Evolutionary conservation across 768 basidiomycete genomes (phyloP).

Genomic region (Hemileccinum impolitum): DNA sequence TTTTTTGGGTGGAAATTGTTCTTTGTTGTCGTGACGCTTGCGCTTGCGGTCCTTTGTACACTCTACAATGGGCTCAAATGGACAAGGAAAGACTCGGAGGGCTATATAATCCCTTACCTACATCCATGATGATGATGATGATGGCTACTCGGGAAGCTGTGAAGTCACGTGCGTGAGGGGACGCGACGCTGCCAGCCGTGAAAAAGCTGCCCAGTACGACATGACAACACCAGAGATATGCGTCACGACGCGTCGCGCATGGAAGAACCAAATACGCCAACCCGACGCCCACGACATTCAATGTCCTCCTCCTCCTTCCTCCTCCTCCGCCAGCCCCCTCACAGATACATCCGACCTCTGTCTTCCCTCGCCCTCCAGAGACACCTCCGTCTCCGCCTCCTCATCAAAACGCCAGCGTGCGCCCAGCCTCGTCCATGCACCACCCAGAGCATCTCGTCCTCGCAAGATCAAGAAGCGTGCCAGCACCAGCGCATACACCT

Average conservation of each 20-base stretch:
- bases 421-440: too few relatives aligned
- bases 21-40: constrained; percentile 13
- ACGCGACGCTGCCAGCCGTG: constrained; percentile 21
- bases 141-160: too few relatives aligned
- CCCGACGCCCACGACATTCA: constrained; percentile 7
- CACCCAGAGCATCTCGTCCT: constrained; percentile 7
- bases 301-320: constrained; percentile 17
- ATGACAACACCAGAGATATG: constrained; percentile 21
- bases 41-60: constrained; percentile 25
- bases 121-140: too few relatives aligned
- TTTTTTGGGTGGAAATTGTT: constrained; percentile 18
- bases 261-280: constrained; percentile 23
- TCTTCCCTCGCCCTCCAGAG: constrained; percentile 15
- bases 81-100: too few relatives aligned
- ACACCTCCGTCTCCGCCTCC: constrained; percentile 22
- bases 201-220: not conserved
- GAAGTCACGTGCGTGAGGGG: constrained; percentile 11
- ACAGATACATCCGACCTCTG: constrained; percentile 18
- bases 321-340: constrained; percentile 21
- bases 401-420: constrained; percentile 25
- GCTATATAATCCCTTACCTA: too few relatives aligned
- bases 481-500: constrained; percentile 18
- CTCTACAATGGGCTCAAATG: constrained; percentile 7
- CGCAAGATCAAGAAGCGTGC: constrained; percentile 27
- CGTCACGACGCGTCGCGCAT: constrained; percentile 29